Base-by-base conservation (phyloP, 2,329 filamentous ascomycete species). In the Aspergillus felis region DNA sequence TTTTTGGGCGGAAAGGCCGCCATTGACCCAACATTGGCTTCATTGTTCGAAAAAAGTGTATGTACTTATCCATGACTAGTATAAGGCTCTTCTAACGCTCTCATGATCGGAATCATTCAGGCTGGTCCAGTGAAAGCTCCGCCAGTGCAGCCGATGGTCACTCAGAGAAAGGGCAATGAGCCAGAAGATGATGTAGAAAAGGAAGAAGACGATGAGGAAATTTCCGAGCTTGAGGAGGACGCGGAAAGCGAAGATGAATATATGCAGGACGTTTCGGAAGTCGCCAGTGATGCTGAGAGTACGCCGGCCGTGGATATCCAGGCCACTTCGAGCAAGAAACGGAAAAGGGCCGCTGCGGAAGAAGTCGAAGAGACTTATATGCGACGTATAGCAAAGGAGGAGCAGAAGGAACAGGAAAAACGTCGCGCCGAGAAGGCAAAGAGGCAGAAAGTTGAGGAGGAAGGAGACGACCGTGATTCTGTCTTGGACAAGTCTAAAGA, bases 11-110 rank as follows among this genome's bases (percentile, higher is more conserved):
- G 87, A 54, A 86, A 87, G 54, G 83, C 83, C 72, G 79, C 81
- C 58, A 79, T 91, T 59, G 88, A 92, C 78, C 87, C 88, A 71
- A 77, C 81, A 56, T 79, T 92, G 64, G 81, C 87, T 67, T 86
- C 87, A 60, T 81, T 92, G 42, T 92, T 92, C 76, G 82, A 87
- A 57, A 79, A 82, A 57, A 91, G 89, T 79, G 88, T 91, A 82
- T 78, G 87, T 82, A 12, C 46, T 46, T 44, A 28, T 22, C 28
- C 46, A 17, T 54, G 50, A 53, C 10, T 35, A 20, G 25, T 29
- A 10, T 14, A 28, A 29, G 51, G n/a, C 20, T 53, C 29, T 17
- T 29, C 51, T 64, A 44, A 66, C 47, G 24, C 50, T 14, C 32
- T 29, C 46, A 49, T 58, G 57, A 58, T 29, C 10, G 35, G n/a